Base-by-base conservation (phyloP, 257 asterid species). In the Cruciata laevipes region DNA sequence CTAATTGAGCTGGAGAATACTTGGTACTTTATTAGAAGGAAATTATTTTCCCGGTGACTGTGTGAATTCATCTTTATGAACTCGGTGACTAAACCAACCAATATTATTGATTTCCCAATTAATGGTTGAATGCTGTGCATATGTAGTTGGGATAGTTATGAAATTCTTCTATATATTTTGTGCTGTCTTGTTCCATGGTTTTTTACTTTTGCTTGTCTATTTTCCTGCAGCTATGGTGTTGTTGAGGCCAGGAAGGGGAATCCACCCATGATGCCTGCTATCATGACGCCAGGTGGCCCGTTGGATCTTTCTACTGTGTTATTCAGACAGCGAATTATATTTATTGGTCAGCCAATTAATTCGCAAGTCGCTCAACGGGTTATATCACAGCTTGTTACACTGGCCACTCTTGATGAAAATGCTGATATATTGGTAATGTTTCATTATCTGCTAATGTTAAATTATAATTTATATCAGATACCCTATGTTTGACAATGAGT, bases 261-360 rank as follows among this genome's bases (percentile, higher is more conserved):
- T 72, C 99, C 96, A 32, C 95, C 99, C 30, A 35, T 94, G 63
- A 90, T 90, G 97, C 99, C 99, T 3, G 96, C 96, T 2, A 95
- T 94, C 66, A 68, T 88, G 77, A 94, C 99, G 56, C 99, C 95
- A 3, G 96, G 91, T 37, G 97, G 99, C 14, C 85, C 87, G 8
- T 49, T 90, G 90, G 99, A 94, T 76, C 96, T 94, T 71, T 86
- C 96, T 25, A 87, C 95, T 3, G 85, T 94, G 68, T 70, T 94
- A 76, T 90, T 94, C 80, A 89, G 99, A 81, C 90, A 87, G 63
- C 96, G 99, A 32, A 94, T 90, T 56, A 87, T 94, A 73, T 94
- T 94, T 81, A 77, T 90, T 59, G 99, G 99, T 66, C 91, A 88
- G 89, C 86, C 90, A 40, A 74, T 94, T 30, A 90, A 82, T 76